Evolutionary conservation across 129 eudicot species (phyloP).

Genomic region (Mikania micrantha): DNA sequence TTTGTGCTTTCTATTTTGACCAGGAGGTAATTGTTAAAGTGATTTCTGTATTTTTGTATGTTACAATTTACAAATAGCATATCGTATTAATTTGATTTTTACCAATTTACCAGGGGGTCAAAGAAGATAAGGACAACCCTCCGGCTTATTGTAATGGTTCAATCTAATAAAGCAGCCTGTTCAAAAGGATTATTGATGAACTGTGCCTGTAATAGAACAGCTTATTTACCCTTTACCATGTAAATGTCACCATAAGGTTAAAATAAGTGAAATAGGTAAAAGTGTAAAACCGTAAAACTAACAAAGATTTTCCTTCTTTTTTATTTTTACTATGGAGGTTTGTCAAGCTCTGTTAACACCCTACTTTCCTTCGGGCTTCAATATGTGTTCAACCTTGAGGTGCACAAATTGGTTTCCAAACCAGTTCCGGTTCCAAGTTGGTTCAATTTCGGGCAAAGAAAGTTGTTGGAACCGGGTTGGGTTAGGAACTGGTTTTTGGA

Average conservation of each 20-base stretch:
- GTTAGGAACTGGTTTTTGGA: no score
- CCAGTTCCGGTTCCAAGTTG: no score
- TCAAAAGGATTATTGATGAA: not conserved
- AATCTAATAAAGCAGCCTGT: not conserved
- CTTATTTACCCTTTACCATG: not conserved
- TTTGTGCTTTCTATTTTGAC: not conserved
- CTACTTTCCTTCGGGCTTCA: not conserved
- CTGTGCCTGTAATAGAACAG: not conserved
- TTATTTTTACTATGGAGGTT: not conserved
- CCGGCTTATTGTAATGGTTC: not conserved
- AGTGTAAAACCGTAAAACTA: not conserved
- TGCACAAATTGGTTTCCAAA: no score
- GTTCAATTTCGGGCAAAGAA: no score
- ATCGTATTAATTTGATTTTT: not conserved
- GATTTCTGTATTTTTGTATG: not conserved
- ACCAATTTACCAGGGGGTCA: slow-evolving; percentile 1
- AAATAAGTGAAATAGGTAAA: not conserved
- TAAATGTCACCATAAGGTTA: not conserved
- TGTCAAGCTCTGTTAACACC: not conserved
- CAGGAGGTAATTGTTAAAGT: not conserved
- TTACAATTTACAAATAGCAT: not conserved
- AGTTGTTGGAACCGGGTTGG: no score
- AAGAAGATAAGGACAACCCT: slow-evolving; percentile 1
- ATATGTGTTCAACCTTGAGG: no score
- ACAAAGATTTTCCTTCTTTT: not conserved